Evolutionary conservation across 345 rosid genomes (phyloP), one percentile per base, ranked within the genome.

Genomic region (Citrus glauca): DNA sequence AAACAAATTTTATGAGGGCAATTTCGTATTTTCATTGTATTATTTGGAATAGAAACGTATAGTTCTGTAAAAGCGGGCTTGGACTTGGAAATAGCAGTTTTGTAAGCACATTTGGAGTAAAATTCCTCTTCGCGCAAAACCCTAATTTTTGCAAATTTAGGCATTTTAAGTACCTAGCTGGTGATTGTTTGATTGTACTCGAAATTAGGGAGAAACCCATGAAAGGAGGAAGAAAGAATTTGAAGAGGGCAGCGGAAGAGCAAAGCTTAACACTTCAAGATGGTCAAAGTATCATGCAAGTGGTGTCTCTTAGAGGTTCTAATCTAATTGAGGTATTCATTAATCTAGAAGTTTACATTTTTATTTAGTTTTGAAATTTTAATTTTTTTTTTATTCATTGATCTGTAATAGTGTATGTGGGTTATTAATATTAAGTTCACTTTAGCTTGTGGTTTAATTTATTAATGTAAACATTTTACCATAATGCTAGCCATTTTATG

Each of bases 211-310:
- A 19, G 25, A 73, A 67, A 71, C 17, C 67, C 19, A 93, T 92
- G 98, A 88, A 87, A 85, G 94, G 91, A 81, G 93, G 97, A 74
- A 88, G 99, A 84, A 93, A 88, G 89, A 93, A 92, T 87, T 81
- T 95, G 84, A 90, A 88, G 85, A 87, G 92, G 80, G 98, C 94
- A 38, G 88, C 89, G 1, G 83, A 81, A 76, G 95, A 90, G 27
- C 87, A 81, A 62, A 85, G 77, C 17, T 82, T 93, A 42, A 84
- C 79, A 13, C 89, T 93, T 72, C 82, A 85, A 86, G 87, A 89
- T 83, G 92, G 94, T 20, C 91, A 95, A 38, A 90, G 85, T 79
- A 84, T 95, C 69, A 89, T 85, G 78, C 92, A 89, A 74, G 98
- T 92, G 72, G 82, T 93, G 67, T 93, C 99, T 79, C 92, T 93